Evolutionary conservation across 2,329 filamentous ascomycete genomes (phyloP).

Genomic region (Apiospora arundinis): DNA sequence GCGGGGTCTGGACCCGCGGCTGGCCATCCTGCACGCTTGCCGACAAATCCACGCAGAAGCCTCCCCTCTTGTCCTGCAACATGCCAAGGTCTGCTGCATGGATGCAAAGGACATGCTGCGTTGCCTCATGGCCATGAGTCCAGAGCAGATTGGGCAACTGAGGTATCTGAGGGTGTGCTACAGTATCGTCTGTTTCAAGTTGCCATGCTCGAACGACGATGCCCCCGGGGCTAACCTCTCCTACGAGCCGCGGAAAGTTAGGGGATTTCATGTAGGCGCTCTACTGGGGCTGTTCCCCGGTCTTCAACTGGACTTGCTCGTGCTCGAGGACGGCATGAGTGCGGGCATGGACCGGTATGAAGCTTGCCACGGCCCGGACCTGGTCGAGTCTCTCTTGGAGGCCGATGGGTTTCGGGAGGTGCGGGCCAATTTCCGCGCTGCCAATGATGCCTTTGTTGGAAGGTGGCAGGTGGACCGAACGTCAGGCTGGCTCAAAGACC

Average conservation of each 20-base stretch:
- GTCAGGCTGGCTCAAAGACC: neutral
- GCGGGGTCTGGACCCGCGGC: neutral
- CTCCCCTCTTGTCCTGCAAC: slow-evolving; percentile 12
- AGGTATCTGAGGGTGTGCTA: neutral
- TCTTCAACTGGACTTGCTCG: slow-evolving; percentile 10
- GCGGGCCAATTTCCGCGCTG: neutral
- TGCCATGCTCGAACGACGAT: neutral
- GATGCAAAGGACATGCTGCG: neutral
- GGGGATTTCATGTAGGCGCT: neutral
- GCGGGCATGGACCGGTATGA: neutral
- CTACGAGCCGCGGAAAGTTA: too few relatives aligned
- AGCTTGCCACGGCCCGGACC: neutral
- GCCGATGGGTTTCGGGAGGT: slow-evolving; percentile 19
- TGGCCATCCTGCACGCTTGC: neutral
- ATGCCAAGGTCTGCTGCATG: neutral
- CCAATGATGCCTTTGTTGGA: neutral
- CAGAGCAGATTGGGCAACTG: slow-evolving; percentile 15
- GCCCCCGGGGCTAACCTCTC: too few relatives aligned
- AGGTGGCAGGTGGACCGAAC: neutral
- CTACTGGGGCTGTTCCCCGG: slow-evolving; percentile 1
- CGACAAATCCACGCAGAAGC: slow-evolving; percentile 15
- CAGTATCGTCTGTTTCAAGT: neutral
- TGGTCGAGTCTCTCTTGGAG: slow-evolving; percentile 4
- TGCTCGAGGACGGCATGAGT: neutral
- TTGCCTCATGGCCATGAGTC: neutral